Evolutionary conservation across 163 green algal genomes (phyloP), one percentile per base, ranked within the genome.

Genomic region (Scenedesmus sp.): DNA sequence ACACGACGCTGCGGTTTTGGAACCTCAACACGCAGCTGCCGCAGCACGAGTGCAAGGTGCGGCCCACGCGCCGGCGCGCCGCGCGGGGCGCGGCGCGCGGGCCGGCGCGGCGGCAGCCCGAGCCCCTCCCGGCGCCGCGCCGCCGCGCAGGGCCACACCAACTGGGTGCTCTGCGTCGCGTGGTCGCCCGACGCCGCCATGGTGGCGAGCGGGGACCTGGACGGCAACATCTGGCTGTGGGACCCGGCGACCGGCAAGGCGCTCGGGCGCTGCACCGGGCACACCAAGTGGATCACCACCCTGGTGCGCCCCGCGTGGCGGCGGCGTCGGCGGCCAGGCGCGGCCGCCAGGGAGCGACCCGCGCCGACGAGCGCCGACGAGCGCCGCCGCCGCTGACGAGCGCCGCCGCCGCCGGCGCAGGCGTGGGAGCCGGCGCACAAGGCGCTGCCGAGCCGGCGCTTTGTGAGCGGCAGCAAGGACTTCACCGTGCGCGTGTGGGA

Each of bases 341-440:
- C n/a, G n/a, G n/a, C n/a, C n/a, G n/a, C n/a, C n/a, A n/a, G n/a
- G n/a, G n/a, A n/a, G n/a, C n/a, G n/a, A n/a, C n/a, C n/a, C n/a
- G n/a, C n/a, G n/a, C 47, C 17, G 15, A 54, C 45, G 45, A 54
- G 13, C 44, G 11, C 39, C n/a, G n/a, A n/a, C n/a, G 22, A 54
- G 22, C 28, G 11, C 66, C 15, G 14, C 47, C 47, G 14, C 67
- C 67, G 13, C 67, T 54, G 9, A 28, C 29, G 24, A n/a, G n/a
- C n/a, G n/a, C 50, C 67, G 24, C 65, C 65, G 29, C 47, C 45
- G n/a, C 15, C n/a, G n/a, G n/a, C n/a, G 13, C 65, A 92, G 87
- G 84, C 93, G 4, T 99, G 96, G 96, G 93, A 99, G 89, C 96
- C 96, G 0, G 93, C 93, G 0, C 96, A 99, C 78, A 80, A 93